These are phyloP conservation scores for Warburgia ugandensis DNA, from an alignment of 164 flowering plant species.

Conservation along the genomic window DNA sequence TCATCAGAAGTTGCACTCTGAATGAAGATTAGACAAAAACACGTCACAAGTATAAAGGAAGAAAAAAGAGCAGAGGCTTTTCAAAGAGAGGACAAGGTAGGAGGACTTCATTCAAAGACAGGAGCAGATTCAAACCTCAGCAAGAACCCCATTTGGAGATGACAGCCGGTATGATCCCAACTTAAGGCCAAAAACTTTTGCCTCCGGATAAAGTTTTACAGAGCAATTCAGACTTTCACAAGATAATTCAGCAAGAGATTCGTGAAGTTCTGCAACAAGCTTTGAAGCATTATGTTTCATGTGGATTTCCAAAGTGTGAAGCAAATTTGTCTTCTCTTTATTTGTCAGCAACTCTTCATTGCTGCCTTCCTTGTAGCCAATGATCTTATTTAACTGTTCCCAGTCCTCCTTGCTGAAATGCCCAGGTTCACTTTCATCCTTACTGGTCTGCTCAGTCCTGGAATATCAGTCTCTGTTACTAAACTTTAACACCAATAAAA, in stretches of 20 bases:
- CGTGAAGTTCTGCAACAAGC: conserved; percentile 44
- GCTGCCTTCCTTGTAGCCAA: conserved; percentile 83
- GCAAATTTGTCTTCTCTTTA: conserved; percentile 39
- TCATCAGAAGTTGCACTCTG: conserved; percentile 80
- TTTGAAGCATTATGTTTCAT: conserved; percentile 94
- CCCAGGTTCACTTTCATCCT: conserved; percentile 57
- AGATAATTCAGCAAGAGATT: conserved; percentile 80
- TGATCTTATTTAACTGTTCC: conserved; percentile 73
- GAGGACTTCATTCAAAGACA: no score
- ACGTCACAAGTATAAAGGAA: no score
- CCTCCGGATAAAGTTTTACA: conserved; percentile 65
- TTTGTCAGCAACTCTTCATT: conserved; percentile 33
- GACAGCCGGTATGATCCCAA: conserved; percentile 79
- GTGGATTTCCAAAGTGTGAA: conserved; percentile 69
- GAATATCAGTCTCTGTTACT: conserved; percentile 9
- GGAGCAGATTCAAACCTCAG: conserved; percentile 45
- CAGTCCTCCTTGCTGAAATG: conserved; percentile 79
- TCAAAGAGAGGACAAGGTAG: neutral
- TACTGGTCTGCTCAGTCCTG: conserved; percentile 52
- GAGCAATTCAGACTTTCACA: conserved; percentile 77
- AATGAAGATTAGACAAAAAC: conserved; percentile 13
- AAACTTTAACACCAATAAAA: conserved; percentile 9
- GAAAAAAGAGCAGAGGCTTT: neutral
- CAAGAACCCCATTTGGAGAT: conserved; percentile 88
- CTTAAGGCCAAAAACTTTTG: conserved; percentile 75